Base-by-base conservation (phyloP, 352 stramenopile species). In the Pythium scleroteichum region DNA sequence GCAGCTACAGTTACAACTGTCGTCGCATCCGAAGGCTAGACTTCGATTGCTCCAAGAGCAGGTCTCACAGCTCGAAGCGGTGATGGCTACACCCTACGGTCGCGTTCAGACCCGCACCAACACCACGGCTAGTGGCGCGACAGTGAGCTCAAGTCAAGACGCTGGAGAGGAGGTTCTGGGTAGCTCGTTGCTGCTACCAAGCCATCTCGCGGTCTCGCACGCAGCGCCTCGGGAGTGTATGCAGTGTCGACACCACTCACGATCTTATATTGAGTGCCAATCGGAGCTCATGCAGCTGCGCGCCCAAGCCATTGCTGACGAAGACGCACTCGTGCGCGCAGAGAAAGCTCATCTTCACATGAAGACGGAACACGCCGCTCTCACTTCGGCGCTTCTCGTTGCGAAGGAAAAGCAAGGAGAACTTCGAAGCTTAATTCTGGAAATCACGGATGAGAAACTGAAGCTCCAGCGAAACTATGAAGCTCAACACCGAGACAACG, bases 361-460 rank as follows among this genome's bases (percentile, higher is more conserved):
- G 16, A 71, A 84, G 41, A 72, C 64, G 44, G 80, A 90, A 48
- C 76, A 81, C 35, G 52, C 61, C 3, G 68, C 76, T 10, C 54
- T 90, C 5, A 81, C 70, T 2, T 75, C 53, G 20, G 65, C 72
- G n/a, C 24, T 90, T 23, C 6, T 84, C 6, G 58, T 66, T 16
- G 63, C 72, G 0, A 88, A 84, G 52, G 72, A 88, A 38, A 75
- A 79, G 20, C 76, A 87, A 23, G 66, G 88, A 55, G 76, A 87
- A 16, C 65, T 88, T 14, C 74, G 71, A 0, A 61, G 76, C 39
- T 72, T 74, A 56, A 64, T 85, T 20, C 0, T 78, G 5, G 67
- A 90, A 9, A 46, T 82, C 17, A 79, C 74, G 4, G 68, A 73
- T 24, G 76, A 84, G n/a, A 90, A 90, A 46, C 71, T 79, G 6